These are phyloP conservation scores for Xylaria scruposa DNA, from an alignment of 495 filamentous ascomycete species.

Conservation along the genomic window DNA sequence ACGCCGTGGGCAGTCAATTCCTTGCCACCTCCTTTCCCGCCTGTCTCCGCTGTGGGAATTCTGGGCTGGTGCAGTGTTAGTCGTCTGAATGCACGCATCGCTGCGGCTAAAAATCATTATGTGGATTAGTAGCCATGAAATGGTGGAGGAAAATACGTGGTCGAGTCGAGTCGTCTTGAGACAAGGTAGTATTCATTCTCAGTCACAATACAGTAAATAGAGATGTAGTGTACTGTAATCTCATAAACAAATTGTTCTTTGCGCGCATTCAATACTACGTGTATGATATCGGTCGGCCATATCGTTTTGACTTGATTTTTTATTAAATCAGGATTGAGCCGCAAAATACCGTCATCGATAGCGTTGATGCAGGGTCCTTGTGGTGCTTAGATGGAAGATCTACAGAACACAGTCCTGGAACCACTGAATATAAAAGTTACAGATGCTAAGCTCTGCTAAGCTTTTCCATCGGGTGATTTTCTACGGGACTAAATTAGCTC, in stretches of 20 bases:
- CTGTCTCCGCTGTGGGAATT: neutral
- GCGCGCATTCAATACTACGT: neutral
- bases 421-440: constrained; percentile 4
- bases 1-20: neutral
- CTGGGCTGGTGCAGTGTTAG: neutral
- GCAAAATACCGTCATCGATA: neutral
- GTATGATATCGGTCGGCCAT: neutral
- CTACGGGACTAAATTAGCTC: neutral
- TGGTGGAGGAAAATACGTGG: neutral
- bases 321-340: neutral
- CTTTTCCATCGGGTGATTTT: neutral
- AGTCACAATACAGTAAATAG: neutral
- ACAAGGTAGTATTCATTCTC: neutral
- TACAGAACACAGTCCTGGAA: neutral
- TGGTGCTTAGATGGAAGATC: neutral
- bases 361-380: neutral
- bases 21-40: neutral
- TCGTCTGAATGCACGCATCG: neutral
- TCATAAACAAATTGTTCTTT: neutral
- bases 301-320: neutral
- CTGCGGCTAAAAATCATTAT: neutral
- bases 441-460: neutral
- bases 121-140: neutral
- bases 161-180: neutral
- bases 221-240: neutral